Evolutionary conservation across 768 basidiomycete species (phyloP), one percentile per base, ranked within the genome.

Genomic region (Macrolepiota albuminosa): DNA sequence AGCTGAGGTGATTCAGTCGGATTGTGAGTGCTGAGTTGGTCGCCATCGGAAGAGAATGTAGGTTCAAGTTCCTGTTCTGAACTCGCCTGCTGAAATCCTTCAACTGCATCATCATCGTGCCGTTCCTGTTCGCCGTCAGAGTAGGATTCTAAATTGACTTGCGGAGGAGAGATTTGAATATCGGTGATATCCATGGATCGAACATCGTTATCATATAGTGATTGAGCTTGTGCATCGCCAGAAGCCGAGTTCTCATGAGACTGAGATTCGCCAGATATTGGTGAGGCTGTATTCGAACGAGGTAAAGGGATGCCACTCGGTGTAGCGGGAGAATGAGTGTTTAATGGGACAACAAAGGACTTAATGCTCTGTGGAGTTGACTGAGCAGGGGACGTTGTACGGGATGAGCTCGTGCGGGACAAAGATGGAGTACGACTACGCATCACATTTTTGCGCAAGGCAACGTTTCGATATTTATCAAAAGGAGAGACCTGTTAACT

Each of bases 11-110:
- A 62, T 68, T 63, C 56, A 57, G 67, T 64, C 37, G 61, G 69
- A 61, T 70, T 64, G 54, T 63, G 69, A 31, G 67, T 65, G 64
- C 75, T 74, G n/a, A 75, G 74, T 52, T 70, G 68, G 4, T 75
- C 82, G 14, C 81, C 85, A 37, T 88, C 86, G 10, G 89, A 88
- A 0, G 88, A 89, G 66, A 90, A 90, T 0, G 88, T 90, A 5
- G 87, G 86, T 53, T 88, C 86, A 39, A 68, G 72, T 59, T 69
- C 64, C 24, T 72, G 64, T 49, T 64, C 61, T 51, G 66, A 67
- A 55, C 57, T 43, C 59, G 63, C 21, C 63, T 66, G 26, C 26
- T 63, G 42, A 33, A 58, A 51, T 40, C 54, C 67, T 50, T 70
- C 64, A 9, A 61, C 54, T 21, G 63, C 46, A 51, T 57, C 48